Evolutionary conservation across 805 yeast species (phyloP).

Genomic region (Clavispora phyllophila): DNA sequence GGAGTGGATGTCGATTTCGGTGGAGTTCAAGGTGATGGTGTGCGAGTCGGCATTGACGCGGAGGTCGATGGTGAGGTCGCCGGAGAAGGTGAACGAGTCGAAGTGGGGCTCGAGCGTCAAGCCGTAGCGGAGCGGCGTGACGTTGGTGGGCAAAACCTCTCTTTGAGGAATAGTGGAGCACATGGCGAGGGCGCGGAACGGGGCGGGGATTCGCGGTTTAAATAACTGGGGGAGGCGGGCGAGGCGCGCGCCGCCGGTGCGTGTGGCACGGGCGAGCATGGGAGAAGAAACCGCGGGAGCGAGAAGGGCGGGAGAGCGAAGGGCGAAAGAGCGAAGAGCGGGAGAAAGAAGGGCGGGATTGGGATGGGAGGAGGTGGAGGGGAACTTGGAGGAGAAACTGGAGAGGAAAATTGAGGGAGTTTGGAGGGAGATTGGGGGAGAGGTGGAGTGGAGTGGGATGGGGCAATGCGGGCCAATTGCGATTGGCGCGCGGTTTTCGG

Average conservation of each 20-base stretch:
- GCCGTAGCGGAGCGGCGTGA: slow-evolving; percentile 38
- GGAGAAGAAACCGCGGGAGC: not conserved
- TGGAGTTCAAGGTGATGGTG: slow-evolving; percentile 50
- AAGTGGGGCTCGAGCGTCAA: slow-evolving; percentile 42
- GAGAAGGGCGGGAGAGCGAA: not conserved
- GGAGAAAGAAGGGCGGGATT: not conserved
- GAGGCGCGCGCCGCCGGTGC: slow-evolving; percentile 3
- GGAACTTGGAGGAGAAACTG: not conserved
- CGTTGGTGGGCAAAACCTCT: slow-evolving; percentile 40
- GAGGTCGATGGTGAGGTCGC: slow-evolving; percentile 50
- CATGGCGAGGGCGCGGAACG: slow-evolving; percentile 2
- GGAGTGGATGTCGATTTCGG: slow-evolving; percentile 58
- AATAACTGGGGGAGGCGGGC: not conserved
- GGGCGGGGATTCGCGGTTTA: not conserved
- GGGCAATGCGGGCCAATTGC: too few species aligned
- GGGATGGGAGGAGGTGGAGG: too few species aligned
- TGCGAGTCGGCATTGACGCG: slow-evolving; percentile 45
- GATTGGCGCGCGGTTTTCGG: too few species aligned
- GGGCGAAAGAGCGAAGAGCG: not conserved
- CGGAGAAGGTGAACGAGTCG: slow-evolving; percentile 53
- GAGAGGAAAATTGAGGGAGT: not conserved
- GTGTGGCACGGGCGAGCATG: slow-evolving; percentile 2
- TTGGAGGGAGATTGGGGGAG: not conserved
- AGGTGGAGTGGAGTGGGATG: not conserved
- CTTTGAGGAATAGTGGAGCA: slow-evolving; percentile 18